Conservation (phyloP, 192 early-diverging fungal species). For the Thamnidium elegans region DNA sequence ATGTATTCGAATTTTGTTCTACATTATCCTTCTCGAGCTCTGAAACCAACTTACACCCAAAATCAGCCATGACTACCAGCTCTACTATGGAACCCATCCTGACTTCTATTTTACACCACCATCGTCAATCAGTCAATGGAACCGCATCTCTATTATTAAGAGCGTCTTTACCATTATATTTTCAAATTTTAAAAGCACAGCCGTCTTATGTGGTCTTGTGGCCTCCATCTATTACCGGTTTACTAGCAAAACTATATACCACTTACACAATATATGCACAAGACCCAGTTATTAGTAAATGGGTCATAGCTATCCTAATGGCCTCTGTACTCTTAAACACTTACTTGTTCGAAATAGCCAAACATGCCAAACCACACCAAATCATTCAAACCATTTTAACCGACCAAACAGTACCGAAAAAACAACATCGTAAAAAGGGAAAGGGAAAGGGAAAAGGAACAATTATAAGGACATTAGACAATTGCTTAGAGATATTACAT, state of each 20-base stretch:
- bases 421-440: neutral
- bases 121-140: constrained; percentile 36
- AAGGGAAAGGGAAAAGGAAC: neutral
- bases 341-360: constrained; percentile 58
- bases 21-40: constrained; percentile 45
- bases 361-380: constrained; percentile 17
- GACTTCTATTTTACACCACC: neutral
- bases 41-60: constrained; percentile 18
- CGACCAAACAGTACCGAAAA: neutral
- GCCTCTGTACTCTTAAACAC: constrained; percentile 57
- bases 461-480: constrained; percentile 38
- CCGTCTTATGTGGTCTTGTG: neutral
- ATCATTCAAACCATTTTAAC: neutral
- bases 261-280: constrained; percentile 52
- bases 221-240: constrained; percentile 5
- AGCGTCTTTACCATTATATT: constrained; percentile 46
- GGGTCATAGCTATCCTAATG: constrained; percentile 46
- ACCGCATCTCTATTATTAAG: constrained; percentile 47
- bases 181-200: constrained; percentile 25
- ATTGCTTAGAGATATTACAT: constrained; percentile 44
- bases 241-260: constrained; percentile 41
- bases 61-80: no score
- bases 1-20: constrained; percentile 58
- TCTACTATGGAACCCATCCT: no score
- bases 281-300: constrained; percentile 58